A percentile compares a stretch with the other conserved stretches of the same genome.
Evolutionary conservation across 495 filamentous ascomycete species (phyloP).

Genomic region (Choiromyces venosus): DNA sequence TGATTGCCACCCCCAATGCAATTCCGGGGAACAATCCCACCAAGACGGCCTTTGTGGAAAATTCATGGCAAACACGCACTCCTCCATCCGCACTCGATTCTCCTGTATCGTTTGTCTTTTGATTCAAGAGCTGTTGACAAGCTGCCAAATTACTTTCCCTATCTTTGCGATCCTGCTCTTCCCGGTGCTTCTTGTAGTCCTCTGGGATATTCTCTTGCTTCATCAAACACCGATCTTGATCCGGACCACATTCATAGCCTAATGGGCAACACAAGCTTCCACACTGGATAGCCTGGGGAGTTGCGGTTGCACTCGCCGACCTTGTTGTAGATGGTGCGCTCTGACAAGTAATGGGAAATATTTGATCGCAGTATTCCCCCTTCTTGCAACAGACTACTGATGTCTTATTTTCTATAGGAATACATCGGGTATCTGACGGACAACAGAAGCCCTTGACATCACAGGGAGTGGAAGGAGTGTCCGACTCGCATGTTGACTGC

Average conservation of each 20-base stretch:
- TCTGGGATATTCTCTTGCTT: constrained; percentile 33
- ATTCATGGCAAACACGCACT: background rate
- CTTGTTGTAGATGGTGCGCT: background rate
- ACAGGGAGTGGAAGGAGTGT: constrained; percentile 11
- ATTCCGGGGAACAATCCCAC: constrained; percentile 37
- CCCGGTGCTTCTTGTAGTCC: constrained; percentile 18
- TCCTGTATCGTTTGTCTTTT: background rate
- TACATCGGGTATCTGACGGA: constrained; percentile 32
- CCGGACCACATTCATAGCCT: constrained; percentile 33
- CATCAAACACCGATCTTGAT: constrained; percentile 25
- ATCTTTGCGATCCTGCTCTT: constrained; percentile 6
- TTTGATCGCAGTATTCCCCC: constrained; percentile 37
- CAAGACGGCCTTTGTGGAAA: constrained; percentile 27
- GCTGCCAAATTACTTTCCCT: background rate
- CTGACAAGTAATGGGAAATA: constrained; percentile 31
- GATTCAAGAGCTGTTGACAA: background rate
- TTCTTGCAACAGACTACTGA: constrained; percentile 37
- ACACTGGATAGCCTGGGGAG: constrained; percentile 9
- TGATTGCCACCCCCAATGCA: constrained; percentile 25
- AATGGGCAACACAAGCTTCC: constrained; percentile 32
- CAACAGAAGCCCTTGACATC: constrained; percentile 30
- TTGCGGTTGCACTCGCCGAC: background rate
- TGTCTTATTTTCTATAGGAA: constrained; percentile 31
- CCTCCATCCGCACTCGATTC: background rate
- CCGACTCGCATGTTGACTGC: constrained; percentile 10